These are phyloP conservation scores for Pyrus bretschneideri DNA, from an alignment of 306 rosid species.

Conservation along the genomic window DNA sequence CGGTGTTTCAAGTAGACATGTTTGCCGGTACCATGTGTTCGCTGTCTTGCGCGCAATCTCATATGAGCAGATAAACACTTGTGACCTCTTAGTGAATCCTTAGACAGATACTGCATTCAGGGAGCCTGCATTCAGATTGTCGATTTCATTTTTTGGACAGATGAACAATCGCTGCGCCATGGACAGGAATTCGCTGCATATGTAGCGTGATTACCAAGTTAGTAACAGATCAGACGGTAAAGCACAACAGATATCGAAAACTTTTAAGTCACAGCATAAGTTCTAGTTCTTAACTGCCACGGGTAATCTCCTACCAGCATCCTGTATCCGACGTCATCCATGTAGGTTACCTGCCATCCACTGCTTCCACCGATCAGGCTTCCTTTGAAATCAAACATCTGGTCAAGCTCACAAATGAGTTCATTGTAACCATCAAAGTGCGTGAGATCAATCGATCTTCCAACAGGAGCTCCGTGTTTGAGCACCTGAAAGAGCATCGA, in stretches of 20 bases:
- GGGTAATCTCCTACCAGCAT: conserved; percentile 37
- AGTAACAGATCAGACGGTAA: neutral
- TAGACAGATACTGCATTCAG: conserved; percentile 19
- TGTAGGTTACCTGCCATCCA: conserved; percentile 54
- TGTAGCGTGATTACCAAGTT: neutral
- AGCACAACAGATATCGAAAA: neutral
- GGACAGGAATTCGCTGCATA: conserved; percentile 48
- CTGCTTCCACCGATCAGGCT: conserved; percentile 42
- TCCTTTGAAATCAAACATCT: conserved; percentile 56
- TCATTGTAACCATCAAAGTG: conserved; percentile 38
- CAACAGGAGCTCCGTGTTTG: conserved; percentile 52
- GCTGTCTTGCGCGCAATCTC: too few relatives aligned
- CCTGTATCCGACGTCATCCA: conserved; percentile 40
- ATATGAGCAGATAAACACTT: neutral
- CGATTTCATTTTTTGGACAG: conserved; percentile 41
- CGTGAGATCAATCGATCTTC: conserved; percentile 50
- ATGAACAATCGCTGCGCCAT: conserved; percentile 42
- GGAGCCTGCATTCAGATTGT: conserved; percentile 30
- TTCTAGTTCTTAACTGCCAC: conserved; percentile 51
- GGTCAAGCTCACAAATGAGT: conserved; percentile 49
- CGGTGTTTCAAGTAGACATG: neutral
- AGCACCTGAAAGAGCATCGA: conserved; percentile 42
- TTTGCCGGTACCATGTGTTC: neutral
- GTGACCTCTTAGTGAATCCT: neutral
- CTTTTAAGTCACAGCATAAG: neutral